Conservation (phyloP, 306 rosid species). For the Acacia acuminata region DNA sequence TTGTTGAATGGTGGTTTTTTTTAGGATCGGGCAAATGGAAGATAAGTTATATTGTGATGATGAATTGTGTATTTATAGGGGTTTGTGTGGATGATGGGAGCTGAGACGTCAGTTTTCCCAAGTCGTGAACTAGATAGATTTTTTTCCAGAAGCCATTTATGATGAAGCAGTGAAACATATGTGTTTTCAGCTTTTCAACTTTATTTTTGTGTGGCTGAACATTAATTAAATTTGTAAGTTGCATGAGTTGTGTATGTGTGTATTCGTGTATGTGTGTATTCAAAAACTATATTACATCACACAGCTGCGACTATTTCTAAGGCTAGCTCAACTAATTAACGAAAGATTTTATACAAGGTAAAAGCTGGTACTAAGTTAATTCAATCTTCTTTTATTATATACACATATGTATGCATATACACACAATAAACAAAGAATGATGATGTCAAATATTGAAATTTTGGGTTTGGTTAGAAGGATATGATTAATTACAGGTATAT, state of each 20-base stretch:
- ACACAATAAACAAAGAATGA: no score
- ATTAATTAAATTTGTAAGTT: background rate
- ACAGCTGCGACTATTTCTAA: background rate
- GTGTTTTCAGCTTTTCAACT: constrained; percentile 29
- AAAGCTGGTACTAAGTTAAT: no score
- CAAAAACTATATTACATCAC: background rate
- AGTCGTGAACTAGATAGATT: constrained; percentile 53
- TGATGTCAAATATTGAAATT: no score
- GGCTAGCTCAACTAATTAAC: background rate
- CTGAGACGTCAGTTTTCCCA: constrained; percentile 45
- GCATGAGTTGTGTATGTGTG: background rate
- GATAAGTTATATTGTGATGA: background rate
- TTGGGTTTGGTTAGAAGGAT: no score
- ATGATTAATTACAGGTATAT: no score
- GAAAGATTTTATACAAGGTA: no score
- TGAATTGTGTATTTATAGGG: constrained; percentile 51
- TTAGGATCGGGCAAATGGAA: background rate
- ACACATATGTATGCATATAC: no score
- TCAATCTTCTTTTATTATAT: no score
- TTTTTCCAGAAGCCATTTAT: constrained; percentile 40
- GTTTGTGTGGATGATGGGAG: constrained; percentile 53
- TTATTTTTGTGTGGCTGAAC: background rate
- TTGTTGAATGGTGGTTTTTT: background rate
- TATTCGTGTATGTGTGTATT: no score
- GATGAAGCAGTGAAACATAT: constrained; percentile 6